phyloP scores from a whole-genome alignment of 192 early-diverging fungal species.

The Dimargaris xerosporica region DNA sequence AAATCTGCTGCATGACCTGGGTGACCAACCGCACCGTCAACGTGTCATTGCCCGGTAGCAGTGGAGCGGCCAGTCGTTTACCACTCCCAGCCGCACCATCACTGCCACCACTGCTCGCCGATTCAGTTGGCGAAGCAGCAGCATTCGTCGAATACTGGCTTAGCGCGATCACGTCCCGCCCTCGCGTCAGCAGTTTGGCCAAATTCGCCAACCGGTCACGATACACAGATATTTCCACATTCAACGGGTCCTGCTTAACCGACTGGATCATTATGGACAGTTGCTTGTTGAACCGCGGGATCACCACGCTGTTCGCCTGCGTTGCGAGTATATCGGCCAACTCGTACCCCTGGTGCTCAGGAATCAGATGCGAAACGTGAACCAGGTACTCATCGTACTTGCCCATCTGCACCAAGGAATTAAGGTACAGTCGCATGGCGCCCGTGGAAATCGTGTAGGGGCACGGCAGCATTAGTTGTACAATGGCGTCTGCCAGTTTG shows the following conservation, averaged over 20 bases:
- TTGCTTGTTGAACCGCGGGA: slow-evolving; percentile 26
- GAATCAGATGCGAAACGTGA: slow-evolving; percentile 21
- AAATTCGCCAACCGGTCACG: slow-evolving; percentile 29
- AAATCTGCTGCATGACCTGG: not conserved
- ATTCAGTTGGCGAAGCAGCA: not conserved
- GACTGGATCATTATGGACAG: slow-evolving; percentile 24
- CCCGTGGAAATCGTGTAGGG: slow-evolving; percentile 31
- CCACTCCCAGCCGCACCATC: too few relatives aligned
- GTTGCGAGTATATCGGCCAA: slow-evolving; percentile 24
- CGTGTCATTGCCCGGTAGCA: not conserved
- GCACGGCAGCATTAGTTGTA: slow-evolving; percentile 21
- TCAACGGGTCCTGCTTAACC: slow-evolving; percentile 25
- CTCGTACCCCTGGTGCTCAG: slow-evolving; percentile 25
- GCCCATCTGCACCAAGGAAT: slow-evolving; percentile 29
- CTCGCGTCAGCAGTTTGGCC: slow-evolving; percentile 19
- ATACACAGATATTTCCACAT: slow-evolving; percentile 28
- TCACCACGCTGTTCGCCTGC: slow-evolving; percentile 22
- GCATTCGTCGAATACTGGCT: not conserved
- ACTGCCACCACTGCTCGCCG: too few relatives aligned
- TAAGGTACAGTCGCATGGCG: slow-evolving; percentile 31
- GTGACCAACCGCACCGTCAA: not conserved
- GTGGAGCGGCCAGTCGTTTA: not conserved
- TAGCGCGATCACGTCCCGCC: slow-evolving; percentile 13
- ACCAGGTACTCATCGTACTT: slow-evolving; percentile 29
- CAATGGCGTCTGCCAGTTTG: slow-evolving; percentile 27